Evolutionary conservation across 306 rosid species (phyloP).

Genomic region (Hippophae rhamnoides): DNA sequence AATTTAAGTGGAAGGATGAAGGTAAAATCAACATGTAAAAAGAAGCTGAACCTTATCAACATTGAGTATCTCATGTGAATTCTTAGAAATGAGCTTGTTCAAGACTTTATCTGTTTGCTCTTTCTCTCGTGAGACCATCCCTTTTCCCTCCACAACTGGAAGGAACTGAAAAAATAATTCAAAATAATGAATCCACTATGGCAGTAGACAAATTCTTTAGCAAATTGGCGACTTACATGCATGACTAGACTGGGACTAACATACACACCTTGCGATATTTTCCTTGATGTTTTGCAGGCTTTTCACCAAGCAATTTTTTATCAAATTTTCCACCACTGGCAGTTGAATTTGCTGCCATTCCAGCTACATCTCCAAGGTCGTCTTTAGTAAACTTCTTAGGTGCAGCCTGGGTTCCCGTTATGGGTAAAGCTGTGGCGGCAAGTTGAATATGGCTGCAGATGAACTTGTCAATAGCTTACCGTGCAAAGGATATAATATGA

Average conservation of each 20-base stretch:
- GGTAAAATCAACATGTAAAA: constrained; percentile 1
- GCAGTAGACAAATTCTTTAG: not conserved
- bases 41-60: constrained; percentile 49
- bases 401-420: constrained; percentile 73
- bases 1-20: not conserved
- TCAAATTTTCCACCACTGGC: constrained; percentile 98
- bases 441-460: constrained; percentile 74
- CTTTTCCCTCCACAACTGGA: constrained; percentile 73
- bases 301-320: constrained; percentile 78
- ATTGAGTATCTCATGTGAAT: constrained; percentile 73
- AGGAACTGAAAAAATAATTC: constrained; percentile 44
- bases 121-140: constrained; percentile 51
- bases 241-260: not conserved
- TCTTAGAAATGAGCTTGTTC: constrained; percentile 74
- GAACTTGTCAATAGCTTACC: constrained; percentile 3
- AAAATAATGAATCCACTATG: constrained; percentile 3
- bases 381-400: constrained; percentile 65
- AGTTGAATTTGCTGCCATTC: constrained; percentile 78
- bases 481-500: too few relatives aligned
- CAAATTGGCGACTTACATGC: constrained; percentile 4
- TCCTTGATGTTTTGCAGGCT: constrained; percentile 65
- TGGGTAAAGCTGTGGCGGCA: constrained; percentile 88
- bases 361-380: constrained; percentile 71
- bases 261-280: constrained; percentile 70
- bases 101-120: constrained; percentile 79